Evolutionary conservation across 2,329 filamentous ascomycete genomes (phyloP).

Genomic region (Diaporthe ampelina): DNA sequence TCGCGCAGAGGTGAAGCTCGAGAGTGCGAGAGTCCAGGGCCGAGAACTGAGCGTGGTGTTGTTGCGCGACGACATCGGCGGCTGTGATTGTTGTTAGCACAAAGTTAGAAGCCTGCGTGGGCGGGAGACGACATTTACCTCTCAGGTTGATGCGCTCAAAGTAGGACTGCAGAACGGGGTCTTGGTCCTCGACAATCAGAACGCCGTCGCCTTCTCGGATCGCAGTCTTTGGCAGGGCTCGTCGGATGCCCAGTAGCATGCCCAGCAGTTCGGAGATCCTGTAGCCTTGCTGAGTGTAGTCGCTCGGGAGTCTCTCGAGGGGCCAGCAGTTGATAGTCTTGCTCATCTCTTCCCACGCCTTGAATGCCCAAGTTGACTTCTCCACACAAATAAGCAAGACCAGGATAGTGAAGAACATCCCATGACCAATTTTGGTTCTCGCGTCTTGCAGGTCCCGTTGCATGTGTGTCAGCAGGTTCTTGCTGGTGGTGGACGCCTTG

Average conservation of each 20-base stretch:
- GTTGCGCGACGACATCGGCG: constrained; percentile 59
- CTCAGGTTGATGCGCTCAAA: constrained; percentile 70
- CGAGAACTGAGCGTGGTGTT: constrained; percentile 66
- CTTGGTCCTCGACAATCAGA: constrained; percentile 61
- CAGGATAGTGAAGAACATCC: constrained; percentile 72
- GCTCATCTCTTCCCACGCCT: constrained; percentile 75
- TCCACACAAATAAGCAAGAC: constrained; percentile 76
- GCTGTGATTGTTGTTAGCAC: constrained; percentile 49
- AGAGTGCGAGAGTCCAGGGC: constrained; percentile 62
- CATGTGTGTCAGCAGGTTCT: constrained; percentile 70
- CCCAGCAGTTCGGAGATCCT: constrained; percentile 70
- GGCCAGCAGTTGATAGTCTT: constrained; percentile 66
- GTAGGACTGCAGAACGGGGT: constrained; percentile 62
- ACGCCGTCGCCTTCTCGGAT: constrained; percentile 61
- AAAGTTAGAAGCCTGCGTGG: no score
- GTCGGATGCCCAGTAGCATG: constrained; percentile 73
- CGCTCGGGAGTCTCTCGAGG: constrained; percentile 68
- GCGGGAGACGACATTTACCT: no score
- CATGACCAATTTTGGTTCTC: constrained; percentile 71
- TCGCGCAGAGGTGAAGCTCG: constrained; percentile 61
- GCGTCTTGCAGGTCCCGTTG: constrained; percentile 73
- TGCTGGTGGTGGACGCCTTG: constrained; percentile 72
- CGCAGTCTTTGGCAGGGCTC: constrained; percentile 68
- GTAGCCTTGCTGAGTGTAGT: constrained; percentile 71
- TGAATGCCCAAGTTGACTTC: constrained; percentile 78